phyloP scores from a whole-genome alignment of 192 early-diverging fungal species.

The Geranomyces michiganensis region DNA sequence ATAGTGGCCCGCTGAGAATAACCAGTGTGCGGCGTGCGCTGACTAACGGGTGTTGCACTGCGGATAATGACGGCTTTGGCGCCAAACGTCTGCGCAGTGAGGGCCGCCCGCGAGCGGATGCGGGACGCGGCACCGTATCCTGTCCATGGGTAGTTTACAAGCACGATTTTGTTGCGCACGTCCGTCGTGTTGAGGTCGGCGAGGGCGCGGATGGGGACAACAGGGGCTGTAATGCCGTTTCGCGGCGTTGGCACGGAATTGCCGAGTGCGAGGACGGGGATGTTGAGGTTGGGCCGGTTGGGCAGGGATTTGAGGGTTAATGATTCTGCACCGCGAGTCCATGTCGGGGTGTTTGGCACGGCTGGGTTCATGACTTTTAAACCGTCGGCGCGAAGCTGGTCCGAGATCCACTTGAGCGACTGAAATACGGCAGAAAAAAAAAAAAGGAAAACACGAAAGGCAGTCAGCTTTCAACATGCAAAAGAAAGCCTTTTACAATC shows the following conservation, averaged over 20 bases:
- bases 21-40: constrained; percentile 7
- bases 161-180: neutral
- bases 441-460: too few species aligned
- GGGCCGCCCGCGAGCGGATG: neutral
- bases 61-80: constrained; percentile 11
- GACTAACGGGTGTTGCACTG: neutral
- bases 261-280: constrained; percentile 6
- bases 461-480: too few species aligned
- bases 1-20: neutral
- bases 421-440: too few species aligned
- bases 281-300: neutral
- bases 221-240: neutral
- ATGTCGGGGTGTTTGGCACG: constrained; percentile 1
- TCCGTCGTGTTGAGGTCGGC: neutral
- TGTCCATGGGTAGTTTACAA: constrained; percentile 9
- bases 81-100: neutral
- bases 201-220: neutral
- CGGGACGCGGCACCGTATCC: constrained; percentile 4
- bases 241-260: neutral
- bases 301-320: neutral
- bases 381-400: neutral
- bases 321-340: neutral
- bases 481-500: too few species aligned
- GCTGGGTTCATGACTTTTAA: neutral
- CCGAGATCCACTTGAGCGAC: constrained; percentile 3